Evolutionary conservation across 1,284 basidiomycete genomes (phyloP).

Genomic region (Boletus nobilissimus): DNA sequence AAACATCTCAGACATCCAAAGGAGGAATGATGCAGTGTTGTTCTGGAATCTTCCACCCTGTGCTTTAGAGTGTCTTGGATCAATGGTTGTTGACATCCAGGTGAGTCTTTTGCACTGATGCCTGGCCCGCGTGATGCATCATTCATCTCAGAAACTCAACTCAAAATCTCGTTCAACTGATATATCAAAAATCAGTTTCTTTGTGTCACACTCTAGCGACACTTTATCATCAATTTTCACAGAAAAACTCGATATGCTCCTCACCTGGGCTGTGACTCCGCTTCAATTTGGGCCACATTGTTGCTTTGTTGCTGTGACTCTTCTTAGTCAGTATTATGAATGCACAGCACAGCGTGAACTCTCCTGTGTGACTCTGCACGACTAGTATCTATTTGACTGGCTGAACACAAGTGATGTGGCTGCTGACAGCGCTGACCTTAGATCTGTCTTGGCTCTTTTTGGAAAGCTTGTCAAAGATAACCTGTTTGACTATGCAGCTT

Average conservation of each 20-base stretch:
- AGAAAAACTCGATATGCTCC: constrained; percentile 81
- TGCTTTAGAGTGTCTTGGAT: constrained; percentile 63
- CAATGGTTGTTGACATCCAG: constrained; percentile 81
- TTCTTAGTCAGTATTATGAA: constrained; percentile 79
- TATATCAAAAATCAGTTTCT: constrained; percentile 71
- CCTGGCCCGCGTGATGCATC: background rate
- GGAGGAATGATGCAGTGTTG: constrained; percentile 80
- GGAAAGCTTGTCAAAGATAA: constrained; percentile 82
- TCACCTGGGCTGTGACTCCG: constrained; percentile 89
- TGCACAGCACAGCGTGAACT: constrained; percentile 67
- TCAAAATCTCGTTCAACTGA: constrained; percentile 79
- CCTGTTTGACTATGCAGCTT: constrained; percentile 86
- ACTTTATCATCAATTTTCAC: constrained; percentile 59
- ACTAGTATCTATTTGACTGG: constrained; percentile 87
- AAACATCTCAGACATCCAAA: constrained; percentile 66
- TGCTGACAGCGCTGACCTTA: constrained; percentile 65
- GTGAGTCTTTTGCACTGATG: constrained; percentile 45
- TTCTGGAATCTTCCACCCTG: constrained; percentile 75
- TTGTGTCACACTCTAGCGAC: constrained; percentile 54
- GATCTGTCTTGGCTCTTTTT: constrained; percentile 76
- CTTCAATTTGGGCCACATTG: constrained; percentile 88
- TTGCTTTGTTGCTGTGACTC: constrained; percentile 81
- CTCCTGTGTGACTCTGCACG: constrained; percentile 68
- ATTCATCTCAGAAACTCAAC: constrained; percentile 71
- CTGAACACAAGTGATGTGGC: constrained; percentile 76